phyloP scores from a whole-genome alignment of 495 filamentous ascomycete genomes.

The Trichoderma gamsii region DNA sequence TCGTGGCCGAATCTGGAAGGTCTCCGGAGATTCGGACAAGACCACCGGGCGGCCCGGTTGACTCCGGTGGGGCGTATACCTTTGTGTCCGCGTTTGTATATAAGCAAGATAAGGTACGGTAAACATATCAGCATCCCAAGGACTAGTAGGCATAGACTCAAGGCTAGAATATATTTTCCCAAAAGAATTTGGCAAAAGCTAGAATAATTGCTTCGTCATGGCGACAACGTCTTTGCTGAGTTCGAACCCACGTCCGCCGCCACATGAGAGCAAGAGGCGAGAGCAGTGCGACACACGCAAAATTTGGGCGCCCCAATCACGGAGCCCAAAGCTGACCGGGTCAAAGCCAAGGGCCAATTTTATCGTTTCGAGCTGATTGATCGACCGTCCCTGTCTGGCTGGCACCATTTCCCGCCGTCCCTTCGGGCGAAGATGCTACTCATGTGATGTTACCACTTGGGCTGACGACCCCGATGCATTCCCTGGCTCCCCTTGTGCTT shows the following conservation, averaged over 20 bases:
- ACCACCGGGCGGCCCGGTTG: background rate
- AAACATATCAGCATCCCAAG: background rate
- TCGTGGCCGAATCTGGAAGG: background rate
- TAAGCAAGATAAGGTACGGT: no score
- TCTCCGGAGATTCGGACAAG: constrained; percentile 5
- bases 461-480: background rate
- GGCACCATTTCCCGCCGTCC: background rate
- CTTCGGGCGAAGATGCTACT: constrained; percentile 1
- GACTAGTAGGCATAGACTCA: background rate
- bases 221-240: background rate
- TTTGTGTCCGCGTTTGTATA: no score
- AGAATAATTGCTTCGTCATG: background rate
- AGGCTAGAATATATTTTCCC: background rate
- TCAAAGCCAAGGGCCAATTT: background rate
- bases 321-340: background rate
- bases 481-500: background rate
- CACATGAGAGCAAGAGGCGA: background rate
- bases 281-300: constrained; percentile 14
- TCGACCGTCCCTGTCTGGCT: background rate
- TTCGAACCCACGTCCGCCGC: background rate
- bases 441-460: background rate
- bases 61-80: background rate
- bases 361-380: constrained; percentile 10
- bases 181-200: background rate
- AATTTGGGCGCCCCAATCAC: constrained; percentile 2